phyloP scores from a whole-genome alignment of 2,329 filamentous ascomycete genomes.

The Pseudopithomyces maydicus region DNA sequence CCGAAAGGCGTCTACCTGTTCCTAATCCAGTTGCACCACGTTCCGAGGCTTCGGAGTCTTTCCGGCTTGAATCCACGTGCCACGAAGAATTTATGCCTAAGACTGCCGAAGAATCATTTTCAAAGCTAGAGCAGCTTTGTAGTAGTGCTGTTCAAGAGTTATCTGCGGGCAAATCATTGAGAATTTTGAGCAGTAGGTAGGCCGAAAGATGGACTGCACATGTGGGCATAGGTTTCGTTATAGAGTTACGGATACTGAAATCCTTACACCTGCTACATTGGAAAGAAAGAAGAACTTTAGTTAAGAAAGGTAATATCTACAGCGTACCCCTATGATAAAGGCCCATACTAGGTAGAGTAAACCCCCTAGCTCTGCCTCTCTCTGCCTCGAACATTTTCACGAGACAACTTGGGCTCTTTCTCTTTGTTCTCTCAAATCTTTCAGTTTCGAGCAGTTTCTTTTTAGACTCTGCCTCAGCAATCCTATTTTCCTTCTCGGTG shows the following conservation, averaged over 20 bases:
- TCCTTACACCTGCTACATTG: neutral
- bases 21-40: no score
- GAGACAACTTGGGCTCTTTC: neutral
- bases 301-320: neutral
- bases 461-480: neutral
- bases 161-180: no score
- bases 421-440: neutral
- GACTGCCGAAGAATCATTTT: no score
- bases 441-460: neutral
- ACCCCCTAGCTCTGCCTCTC: constrained; percentile 1
- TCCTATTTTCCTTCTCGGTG: neutral
- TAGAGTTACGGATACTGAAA: neutral
- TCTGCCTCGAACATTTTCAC: neutral
- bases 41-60: no score
- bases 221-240: no score
- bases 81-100: no score
- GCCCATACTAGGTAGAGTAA: neutral
- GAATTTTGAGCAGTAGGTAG: no score
- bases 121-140: no score
- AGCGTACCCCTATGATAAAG: neutral
- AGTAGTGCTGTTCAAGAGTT: no score
- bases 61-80: no score
- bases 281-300: neutral
- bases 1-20: no score
- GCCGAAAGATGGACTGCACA: no score